phyloP scores from a whole-genome alignment of 2,329 filamentous ascomycete genomes.

The Monilinia laxa region DNA sequence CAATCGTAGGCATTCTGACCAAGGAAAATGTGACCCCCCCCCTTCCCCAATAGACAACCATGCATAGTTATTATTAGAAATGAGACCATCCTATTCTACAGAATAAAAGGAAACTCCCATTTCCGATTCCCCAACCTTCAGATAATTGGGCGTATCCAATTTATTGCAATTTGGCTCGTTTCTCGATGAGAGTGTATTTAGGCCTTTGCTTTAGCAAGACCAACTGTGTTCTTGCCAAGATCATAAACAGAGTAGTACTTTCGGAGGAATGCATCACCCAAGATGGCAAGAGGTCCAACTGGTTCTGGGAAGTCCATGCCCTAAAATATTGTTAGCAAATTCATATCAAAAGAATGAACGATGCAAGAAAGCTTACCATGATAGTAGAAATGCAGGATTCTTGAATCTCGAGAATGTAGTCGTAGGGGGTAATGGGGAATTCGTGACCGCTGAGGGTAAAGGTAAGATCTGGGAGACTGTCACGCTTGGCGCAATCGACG shows the following conservation, averaged over 20 bases:
- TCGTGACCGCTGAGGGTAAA: conserved; percentile 90
- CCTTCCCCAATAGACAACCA: background rate
- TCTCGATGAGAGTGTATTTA: conserved; percentile 1
- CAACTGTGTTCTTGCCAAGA: conserved; percentile 83
- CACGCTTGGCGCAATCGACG: conserved; percentile 82
- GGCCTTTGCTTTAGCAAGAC: conserved; percentile 73
- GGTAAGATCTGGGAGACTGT: conserved; percentile 82
- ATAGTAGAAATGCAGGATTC: conserved; percentile 97
- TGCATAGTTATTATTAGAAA: conserved; percentile 19
- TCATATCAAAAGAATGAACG: conserved; percentile 58
- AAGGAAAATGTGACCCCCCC: conserved; percentile 16
- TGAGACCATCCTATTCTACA: conserved; percentile 20
- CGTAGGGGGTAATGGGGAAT: conserved; percentile 83
- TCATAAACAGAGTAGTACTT: conserved; percentile 97
- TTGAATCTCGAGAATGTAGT: conserved; percentile 95
- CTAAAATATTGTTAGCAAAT: conserved; percentile 76
- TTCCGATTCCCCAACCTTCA: background rate
- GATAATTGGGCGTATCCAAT: background rate
- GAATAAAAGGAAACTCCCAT: conserved; percentile 17
- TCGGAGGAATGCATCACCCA: conserved; percentile 83
- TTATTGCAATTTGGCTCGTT: conserved; percentile 19
- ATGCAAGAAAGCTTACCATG: conserved; percentile 58
- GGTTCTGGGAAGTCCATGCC: conserved; percentile 68
- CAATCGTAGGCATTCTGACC: conserved; percentile 10
- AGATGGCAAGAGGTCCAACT: conserved; percentile 86